Base-by-base conservation (phyloP, 805 yeast species). In the Saturnispora serradocipensis region DNA sequence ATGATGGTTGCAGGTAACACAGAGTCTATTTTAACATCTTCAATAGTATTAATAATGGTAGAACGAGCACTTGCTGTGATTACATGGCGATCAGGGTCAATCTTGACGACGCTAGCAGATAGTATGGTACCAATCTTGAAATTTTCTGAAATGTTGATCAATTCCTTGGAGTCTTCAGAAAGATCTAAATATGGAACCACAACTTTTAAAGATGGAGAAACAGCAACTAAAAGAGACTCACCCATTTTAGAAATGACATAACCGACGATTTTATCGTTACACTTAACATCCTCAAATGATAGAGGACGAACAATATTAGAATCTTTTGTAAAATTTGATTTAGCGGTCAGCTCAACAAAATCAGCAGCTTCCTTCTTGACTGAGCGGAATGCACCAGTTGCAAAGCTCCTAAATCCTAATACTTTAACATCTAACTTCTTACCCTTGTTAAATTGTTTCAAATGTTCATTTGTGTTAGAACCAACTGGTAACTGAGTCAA, bases 41-140 rank as follows among this genome's bases (percentile, higher is more conserved):
- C 66, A 28, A 77, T 54, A 4, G 76, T 65, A 2, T 65, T 61
- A 34, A 80, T 66, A 3, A 59, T 53, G n/a, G 68, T 66, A 7
- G 57, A 51, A 65, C 84, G 77, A 6, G 82, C 76, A 3, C 78
- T 70, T 20, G 55, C 58, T 30, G 40, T 45, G 9, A 58, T 43
- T 5, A 51, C 43, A 48, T 77, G 76, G 59, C 74, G 80, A 50
- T 78, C 81, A 25, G 67, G 55, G 54, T 84, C 88, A 48, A 78
- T 62, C 11, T 73, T 70, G 32, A 73, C 68, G 15, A 86, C 84
- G 34, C 67, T 72, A 20, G 82, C 82, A 53, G 75, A 70, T 51
- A 88, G 58, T 8, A 89, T 89, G 53, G 81, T 67, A 22, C 96
- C 97, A 49, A 85, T 63, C 34, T 95, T 91, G 64, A 73, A 82